phyloP scores from a whole-genome alignment of 164 flowering plant genomes.

The Kingdonia uniflora region DNA sequence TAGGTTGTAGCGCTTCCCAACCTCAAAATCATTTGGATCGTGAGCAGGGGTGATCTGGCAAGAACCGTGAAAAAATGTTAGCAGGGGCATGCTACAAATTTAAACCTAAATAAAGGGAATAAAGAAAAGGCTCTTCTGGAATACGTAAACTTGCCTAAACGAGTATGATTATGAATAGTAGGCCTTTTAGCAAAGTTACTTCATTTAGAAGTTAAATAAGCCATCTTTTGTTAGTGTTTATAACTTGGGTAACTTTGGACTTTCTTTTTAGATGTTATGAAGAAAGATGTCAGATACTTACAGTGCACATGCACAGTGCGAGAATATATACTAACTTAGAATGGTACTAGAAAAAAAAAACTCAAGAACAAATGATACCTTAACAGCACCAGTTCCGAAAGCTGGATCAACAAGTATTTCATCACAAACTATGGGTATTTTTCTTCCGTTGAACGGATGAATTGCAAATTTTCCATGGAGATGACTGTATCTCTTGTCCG shows the following conservation, averaged over 20 bases:
- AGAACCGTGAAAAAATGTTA: not conserved
- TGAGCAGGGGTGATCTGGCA: constrained; percentile 96
- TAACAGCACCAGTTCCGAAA: constrained; percentile 98
- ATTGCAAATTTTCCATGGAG: constrained; percentile 81
- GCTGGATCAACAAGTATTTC: constrained; percentile 73
- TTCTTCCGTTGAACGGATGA: constrained; percentile 93
- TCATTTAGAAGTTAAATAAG: too few relatives aligned
- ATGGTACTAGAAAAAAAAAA: not conserved
- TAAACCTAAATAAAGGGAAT: too few relatives aligned
- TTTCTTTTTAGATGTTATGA: too few relatives aligned
- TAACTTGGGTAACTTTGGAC: too few relatives aligned
- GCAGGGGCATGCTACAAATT: too few relatives aligned
- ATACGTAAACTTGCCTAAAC: too few relatives aligned
- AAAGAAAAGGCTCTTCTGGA: too few relatives aligned
- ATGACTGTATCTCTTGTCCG: constrained; percentile 63
- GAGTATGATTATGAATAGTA: too few relatives aligned
- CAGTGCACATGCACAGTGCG: not conserved
- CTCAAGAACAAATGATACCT: constrained; percentile 32
- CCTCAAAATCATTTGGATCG: constrained; percentile 97
- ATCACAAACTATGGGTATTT: constrained; percentile 80
- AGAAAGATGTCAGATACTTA: not conserved
- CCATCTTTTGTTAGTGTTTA: too few relatives aligned
- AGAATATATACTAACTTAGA: not conserved
- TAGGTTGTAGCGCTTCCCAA: constrained; percentile 83
- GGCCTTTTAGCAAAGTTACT: too few relatives aligned